Base-by-base conservation (phyloP, 371 early-diverging fungal species). In the Mucor piriformis region DNA sequence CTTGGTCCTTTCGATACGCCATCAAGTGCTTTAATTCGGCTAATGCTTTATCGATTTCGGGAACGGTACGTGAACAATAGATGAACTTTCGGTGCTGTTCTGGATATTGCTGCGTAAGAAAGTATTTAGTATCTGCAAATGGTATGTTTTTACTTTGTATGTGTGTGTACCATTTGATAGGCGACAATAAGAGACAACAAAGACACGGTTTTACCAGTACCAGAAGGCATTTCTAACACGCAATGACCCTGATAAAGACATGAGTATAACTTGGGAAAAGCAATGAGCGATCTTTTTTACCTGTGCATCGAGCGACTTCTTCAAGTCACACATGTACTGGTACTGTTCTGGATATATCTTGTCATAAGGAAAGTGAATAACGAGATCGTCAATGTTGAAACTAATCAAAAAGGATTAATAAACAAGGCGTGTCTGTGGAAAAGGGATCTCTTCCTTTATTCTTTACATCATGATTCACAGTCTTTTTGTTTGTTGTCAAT, bases 331-430 rank as follows among this genome's bases (percentile, higher is more conserved):
- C 95, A 99, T 99, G 83, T 99, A 99, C 23, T 93, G 90, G 81
- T 93, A 95, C 71, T 99, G 99, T 69, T 99, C 99, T 11, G 99
- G 99, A 70, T 99, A 99, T 69, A 99, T 96, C 77, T 93, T 92
- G 70, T 98, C 96, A 80, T 99, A 99, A 10, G 99, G 99, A 73
- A 99, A 99, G 63, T 94, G 88, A 40, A 99, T 92, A 35, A 91
- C 90, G 32, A 99, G 88, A 58, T 91, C 96, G 67, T 97, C 98
- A 57, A 99, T 89, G 38, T 81, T 73, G 72, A 97, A 97, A 73
- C 89, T 92, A 70, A 23, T 11, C 29, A 29, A 6, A 29, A 29
- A 29, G 8, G 29, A 8, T 29, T 29, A 29, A 29, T 6, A 29
- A 8, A 29, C 8, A 29, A 8, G 29, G 29, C 8, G 29, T 29